phyloP scores from a whole-genome alignment of 2,329 filamentous ascomycete genomes.

The Chaetomium sp. region DNA sequence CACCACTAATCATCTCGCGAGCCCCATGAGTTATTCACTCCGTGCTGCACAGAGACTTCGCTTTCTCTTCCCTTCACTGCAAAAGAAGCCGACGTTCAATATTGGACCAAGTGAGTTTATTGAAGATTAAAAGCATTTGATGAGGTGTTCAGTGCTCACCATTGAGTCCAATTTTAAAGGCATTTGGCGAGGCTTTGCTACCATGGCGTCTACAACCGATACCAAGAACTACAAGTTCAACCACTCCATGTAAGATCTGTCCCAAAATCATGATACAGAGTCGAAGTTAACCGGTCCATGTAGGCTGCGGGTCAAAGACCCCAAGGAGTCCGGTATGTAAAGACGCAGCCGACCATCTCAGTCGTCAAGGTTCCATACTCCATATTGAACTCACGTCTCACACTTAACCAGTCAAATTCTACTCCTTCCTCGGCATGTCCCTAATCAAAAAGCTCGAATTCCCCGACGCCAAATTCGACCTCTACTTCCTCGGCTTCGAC shows the following conservation, averaged over 20 bases:
- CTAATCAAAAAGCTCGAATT: slow-evolving; percentile 74
- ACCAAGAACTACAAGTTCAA: slow-evolving; percentile 74
- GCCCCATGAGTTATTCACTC: slow-evolving; percentile 16
- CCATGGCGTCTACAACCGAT: slow-evolving; percentile 66
- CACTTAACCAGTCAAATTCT: slow-evolving; percentile 66
- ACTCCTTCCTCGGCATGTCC: slow-evolving; percentile 85
- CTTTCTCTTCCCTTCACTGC: slow-evolving; percentile 10
- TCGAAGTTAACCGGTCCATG: neutral
- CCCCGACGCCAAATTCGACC: slow-evolving; percentile 84
- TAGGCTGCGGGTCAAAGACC: slow-evolving; percentile 93
- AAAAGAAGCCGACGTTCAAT: slow-evolving; percentile 2
- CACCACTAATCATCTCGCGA: neutral
- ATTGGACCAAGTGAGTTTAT: neutral
- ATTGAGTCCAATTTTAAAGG: neutral
- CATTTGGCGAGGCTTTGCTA: slow-evolving; percentile 28
- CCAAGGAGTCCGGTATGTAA: slow-evolving; percentile 63
- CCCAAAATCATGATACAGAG: neutral
- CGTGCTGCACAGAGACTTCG: slow-evolving; percentile 16
- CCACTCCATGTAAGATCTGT: slow-evolving; percentile 66
- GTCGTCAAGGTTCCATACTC: neutral
- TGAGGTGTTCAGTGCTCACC: neutral
- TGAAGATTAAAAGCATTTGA: neutral
- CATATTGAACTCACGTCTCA: neutral
- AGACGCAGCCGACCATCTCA: too few species aligned
- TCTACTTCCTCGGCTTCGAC: slow-evolving; percentile 93